Base-by-base conservation (phyloP, 768 basidiomycete species). In the Gloeopeniophorella convolvens region DNA sequence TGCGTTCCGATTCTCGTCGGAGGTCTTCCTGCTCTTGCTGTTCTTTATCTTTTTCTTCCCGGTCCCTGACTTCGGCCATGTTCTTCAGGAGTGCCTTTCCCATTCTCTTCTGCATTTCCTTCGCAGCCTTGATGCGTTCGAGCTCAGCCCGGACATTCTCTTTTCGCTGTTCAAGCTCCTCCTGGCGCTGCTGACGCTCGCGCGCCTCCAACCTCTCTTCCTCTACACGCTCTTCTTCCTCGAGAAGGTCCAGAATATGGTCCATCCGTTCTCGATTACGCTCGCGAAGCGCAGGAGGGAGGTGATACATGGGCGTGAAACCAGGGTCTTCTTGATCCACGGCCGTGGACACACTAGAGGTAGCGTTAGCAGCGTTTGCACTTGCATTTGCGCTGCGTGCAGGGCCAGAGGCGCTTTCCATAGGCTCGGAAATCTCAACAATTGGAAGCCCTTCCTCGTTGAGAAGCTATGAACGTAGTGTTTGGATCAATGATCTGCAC, bases 371-470 rank as follows among this genome's bases (percentile, higher is more conserved):
- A 15, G 40, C 11, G 15, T 34, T 27, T 5, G 40, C 16, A 13
- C 39, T 42, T 20, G 50, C 31, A n/a, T 50, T 44, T 24, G 60
- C 66, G 18, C 57, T 39, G n/a, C 41, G 39, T 2, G 59, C 61
- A 13, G 65, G 42, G 4, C 74, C 59, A 12, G 34, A 18, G 3
- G 18, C 23, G n/a, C 23, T 24, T 30, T 48, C 36, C 30, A 47
- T 43, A 16, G 79, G 79, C 60, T 90, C 88, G 26, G 74, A 75
- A 49, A 90, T 82, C 31, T 90, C 88, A 52, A 89, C 72, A 54
- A 90, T 83, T 10, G 87, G 87, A 32, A 86, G 75, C 3, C 85
- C 86, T 41, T 90, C 86, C 59, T 88, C 85, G 59, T 85, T 85
- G 33, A 83, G 58, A 45, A 83, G 70, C 86, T 89, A 52, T 6